Evolutionary conservation across 192 early-diverging fungal genomes (phyloP), one percentile per base, ranked within the genome.

Genomic region (Gryganskiella cystojenkinii): DNA sequence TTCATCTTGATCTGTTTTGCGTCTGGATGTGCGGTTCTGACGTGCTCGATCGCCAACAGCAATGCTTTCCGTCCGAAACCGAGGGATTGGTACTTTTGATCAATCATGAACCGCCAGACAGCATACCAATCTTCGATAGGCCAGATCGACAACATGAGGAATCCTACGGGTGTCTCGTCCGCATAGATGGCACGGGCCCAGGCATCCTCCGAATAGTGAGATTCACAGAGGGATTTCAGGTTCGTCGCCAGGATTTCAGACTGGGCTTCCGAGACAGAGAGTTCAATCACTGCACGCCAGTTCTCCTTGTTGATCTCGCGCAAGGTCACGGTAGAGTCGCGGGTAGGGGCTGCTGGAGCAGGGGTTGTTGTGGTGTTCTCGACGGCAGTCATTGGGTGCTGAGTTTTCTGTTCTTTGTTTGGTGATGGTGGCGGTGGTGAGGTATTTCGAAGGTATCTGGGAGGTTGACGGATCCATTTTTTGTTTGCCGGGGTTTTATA

Each of bases 41-140:
- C 34, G 22, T 62, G 1, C 17, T 24, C 30, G 22, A 62, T 62
- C 14, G 60, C 60, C 22, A 50, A 46, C 46, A 34, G 60, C 15
- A 62, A 49, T 19, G 60, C 45, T 28, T 62, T 50, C 14, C 60
- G 45, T 15, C 60, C 60, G 34, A 33, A 62, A 14, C 60, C 60
- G 19, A 24, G 14, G 3, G 13, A 17, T 30, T 62, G 60, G 30
- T 50, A 62, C 19, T 46, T 44, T n/a, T 62, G 45, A 62, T 62
- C 60, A n/a, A 62, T 62, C 60, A 62, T 62, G 45, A 62, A 62
- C 19, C 60, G 44, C 60, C 60, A 62, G 46, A 62, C 46, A 0
- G 30, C 60, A 19, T 62, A 62, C 60, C 60, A 62, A 27, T 49
- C 60, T 5, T 62, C 60, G 24, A 40, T 20, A 2, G 45, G 15